phyloP scores from a whole-genome alignment of 352 stramenopile genomes.

The Phytophthora idaei region DNA sequence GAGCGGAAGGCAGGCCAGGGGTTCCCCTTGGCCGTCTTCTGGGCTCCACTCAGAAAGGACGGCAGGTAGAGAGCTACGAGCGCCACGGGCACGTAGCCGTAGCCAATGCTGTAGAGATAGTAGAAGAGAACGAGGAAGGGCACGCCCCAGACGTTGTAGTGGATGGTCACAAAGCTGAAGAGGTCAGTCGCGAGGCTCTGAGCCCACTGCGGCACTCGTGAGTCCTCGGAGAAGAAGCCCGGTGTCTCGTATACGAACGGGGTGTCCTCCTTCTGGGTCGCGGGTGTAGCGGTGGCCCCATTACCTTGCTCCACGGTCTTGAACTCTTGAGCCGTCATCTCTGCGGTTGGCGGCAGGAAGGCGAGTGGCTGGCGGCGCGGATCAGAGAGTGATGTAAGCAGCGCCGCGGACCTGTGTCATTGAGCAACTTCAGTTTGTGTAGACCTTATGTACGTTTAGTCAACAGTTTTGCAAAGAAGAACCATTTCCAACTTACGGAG shows the following conservation, averaged over 20 bases:
- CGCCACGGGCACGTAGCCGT: constrained; percentile 57
- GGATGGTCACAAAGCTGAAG: constrained; percentile 71
- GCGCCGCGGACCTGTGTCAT: not conserved
- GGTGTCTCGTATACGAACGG: constrained; percentile 54
- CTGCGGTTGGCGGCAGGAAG: constrained; percentile 3
- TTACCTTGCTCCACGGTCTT: constrained; percentile 16
- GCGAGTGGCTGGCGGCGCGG: constrained; percentile 4
- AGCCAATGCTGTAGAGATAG: constrained; percentile 64
- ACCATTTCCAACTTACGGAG: not conserved
- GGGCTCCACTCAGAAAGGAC: constrained; percentile 60
- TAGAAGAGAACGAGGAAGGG: constrained; percentile 62
- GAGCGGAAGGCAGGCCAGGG: constrained; percentile 57
- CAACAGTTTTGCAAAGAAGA: constrained; percentile 7
- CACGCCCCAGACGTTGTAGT: constrained; percentile 78
- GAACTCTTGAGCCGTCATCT: constrained; percentile 41
- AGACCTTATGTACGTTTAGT: constrained; percentile 3
- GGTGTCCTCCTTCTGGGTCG: constrained; percentile 14
- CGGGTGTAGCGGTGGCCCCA: not conserved
- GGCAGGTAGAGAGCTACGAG: constrained; percentile 67
- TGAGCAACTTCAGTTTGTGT: constrained; percentile 15
- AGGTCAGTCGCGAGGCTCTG: constrained; percentile 45
- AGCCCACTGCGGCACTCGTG: constrained; percentile 48
- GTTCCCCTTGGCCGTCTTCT: constrained; percentile 58
- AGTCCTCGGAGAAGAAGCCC: constrained; percentile 51
- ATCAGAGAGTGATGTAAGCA: constrained; percentile 7